Base-by-base conservation (phyloP, 176 grass and related monocot species). In the Microstegium vimineum region DNA sequence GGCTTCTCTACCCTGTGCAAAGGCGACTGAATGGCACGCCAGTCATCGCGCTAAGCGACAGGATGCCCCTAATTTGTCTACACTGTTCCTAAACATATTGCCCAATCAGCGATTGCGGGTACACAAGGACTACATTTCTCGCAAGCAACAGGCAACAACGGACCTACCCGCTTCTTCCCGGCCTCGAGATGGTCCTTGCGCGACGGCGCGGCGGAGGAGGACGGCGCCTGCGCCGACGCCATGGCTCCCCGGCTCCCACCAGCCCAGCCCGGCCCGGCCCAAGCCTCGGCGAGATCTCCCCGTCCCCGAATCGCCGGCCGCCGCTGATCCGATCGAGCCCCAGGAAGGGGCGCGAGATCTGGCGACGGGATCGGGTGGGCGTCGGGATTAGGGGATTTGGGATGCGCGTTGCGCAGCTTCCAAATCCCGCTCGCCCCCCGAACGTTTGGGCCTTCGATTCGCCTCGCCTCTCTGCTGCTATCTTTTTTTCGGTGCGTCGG, bases 101-200 rank as follows among this genome's bases (percentile, higher is more conserved):
- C 45, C 17, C 49, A 68, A 43, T 75, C 62, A 54, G 6, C 82
- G n/a, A 62, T 51, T 51, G 69, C 23, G 4, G 5, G 62, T 1
- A 15, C 18, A 17, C 28, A 16, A 61, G 11, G 3, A 59, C 75
- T 62, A 61, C 71, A 74, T 62, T 27, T 41, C 25, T 45, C 12
- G 46, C 30, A 88, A 84, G 28, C 63, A 38, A 69, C 54, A 34
- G 17, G 60, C 31, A 70, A 71, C 57, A 65, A 40, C 82, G 42
- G 28, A 69, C 64, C 28, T 87, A 99, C 97, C 91, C 78, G 84
- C 67, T 99, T 99, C 93, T 99, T 99, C 69, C 97, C 97, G 43
- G 93, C 83, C 83, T 96, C 93, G 57, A 95, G 93, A 74, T 95
- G 91, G 38, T 85, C 87, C 77, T 96, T 93, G 57, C 91, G 93